A percentile compares a stretch with the other conserved stretches of the same genome.
Evolutionary conservation across 371 early-diverging fungal species (phyloP).

Genomic region (Coemansia sp.): DNA sequence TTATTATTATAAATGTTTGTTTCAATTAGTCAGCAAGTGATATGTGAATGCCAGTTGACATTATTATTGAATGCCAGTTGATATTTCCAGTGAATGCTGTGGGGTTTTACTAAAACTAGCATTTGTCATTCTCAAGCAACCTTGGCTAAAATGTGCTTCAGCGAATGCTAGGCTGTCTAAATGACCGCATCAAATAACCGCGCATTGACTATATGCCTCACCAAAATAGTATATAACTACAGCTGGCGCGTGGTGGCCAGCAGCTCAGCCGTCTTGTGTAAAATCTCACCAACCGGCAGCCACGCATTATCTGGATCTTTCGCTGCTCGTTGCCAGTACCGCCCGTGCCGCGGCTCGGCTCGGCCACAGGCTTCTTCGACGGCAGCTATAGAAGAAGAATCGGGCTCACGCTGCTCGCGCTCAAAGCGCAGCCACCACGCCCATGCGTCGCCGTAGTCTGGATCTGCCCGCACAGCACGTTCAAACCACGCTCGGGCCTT

Average conservation of each 20-base stretch:
- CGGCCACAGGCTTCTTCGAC: conserved; percentile 70
- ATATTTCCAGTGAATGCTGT: no score
- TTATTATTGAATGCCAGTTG: no score
- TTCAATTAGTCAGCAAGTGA: no score
- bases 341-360: conserved; percentile 90
- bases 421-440: conserved; percentile 96
- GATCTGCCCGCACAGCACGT: conserved; percentile 78
- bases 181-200: no score
- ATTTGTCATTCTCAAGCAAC: no score
- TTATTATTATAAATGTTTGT: neutral
- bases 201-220: no score
- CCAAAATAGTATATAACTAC: neutral
- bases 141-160: neutral
- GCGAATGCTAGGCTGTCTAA: neutral
- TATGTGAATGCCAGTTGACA: no score
- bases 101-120: no score
- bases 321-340: conserved; percentile 77
- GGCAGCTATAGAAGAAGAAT: conserved; percentile 33
- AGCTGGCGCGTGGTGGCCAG: conserved; percentile 19
- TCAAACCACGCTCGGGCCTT: conserved; percentile 93
- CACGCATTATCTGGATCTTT: conserved; percentile 63
- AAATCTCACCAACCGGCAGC: conserved; percentile 14
- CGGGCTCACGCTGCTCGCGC: conserved; percentile 43
- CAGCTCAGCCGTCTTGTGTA: conserved; percentile 22
- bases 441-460: conserved; percentile 92